These are phyloP conservation scores for Botrytis paeoniae DNA, from an alignment of 2,329 filamentous ascomycete genomes.

Conservation along the genomic window DNA sequence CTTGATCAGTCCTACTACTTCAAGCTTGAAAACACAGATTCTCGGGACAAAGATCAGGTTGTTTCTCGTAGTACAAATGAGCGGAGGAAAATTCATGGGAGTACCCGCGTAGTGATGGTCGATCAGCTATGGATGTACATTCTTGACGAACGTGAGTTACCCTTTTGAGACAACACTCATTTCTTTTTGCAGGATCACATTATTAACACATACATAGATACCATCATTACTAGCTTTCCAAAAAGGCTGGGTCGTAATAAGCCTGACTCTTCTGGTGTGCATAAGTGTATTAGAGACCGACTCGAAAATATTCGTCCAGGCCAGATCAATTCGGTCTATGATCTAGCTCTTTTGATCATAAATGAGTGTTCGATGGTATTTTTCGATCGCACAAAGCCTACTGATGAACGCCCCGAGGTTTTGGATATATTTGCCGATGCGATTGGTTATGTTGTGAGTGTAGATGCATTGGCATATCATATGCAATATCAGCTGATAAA, in stretches of 20 bases:
- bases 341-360: constrained; percentile 42
- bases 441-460: constrained; percentile 43
- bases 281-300: constrained; percentile 41
- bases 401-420: constrained; percentile 40
- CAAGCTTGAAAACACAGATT: constrained; percentile 40
- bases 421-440: constrained; percentile 45
- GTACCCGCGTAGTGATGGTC: constrained; percentile 41
- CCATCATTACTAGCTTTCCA: constrained; percentile 44
- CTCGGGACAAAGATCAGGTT: constrained; percentile 38
- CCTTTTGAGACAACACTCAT: background rate
- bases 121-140: constrained; percentile 47
- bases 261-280: constrained; percentile 41
- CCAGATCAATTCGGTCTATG: constrained; percentile 40
- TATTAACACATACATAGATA: constrained; percentile 34
- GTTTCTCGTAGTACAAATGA: constrained; percentile 28
- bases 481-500: background rate
- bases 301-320: constrained; percentile 33
- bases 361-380: constrained; percentile 42
- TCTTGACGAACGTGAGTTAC: constrained; percentile 37
- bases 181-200: background rate
- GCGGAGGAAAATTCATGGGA: constrained; percentile 18
- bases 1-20: constrained; percentile 46
- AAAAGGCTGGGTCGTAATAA: constrained; percentile 44
- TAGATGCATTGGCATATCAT: background rate
- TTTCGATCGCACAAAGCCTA: constrained; percentile 40